Evolutionary conservation across 495 filamentous ascomycete species (phyloP), one percentile per base, ranked within the genome.

Genomic region (Bacidia rubella): DNA sequence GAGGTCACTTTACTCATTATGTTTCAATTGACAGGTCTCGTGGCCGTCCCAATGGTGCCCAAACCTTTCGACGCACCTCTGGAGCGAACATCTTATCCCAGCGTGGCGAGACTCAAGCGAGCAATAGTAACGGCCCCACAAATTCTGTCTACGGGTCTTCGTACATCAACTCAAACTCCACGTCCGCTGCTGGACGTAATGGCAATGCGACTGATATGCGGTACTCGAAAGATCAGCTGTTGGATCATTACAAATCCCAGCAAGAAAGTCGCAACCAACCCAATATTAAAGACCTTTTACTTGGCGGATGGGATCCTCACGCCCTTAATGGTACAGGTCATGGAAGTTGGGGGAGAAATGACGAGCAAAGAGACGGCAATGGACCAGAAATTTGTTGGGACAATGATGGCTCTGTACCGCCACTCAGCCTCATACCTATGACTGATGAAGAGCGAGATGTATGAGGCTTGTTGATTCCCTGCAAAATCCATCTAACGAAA

Each of bases 361-460:
- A 81, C 48, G 86, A 94, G 35, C 67, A 70, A 20, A 77, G 78
- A 55, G 80, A 83, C 27, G 67, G 78, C 51, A 66, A 72, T 62
- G 88, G 81, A 43, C 84, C 80, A 1, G 86, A 90, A 54, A 72
- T 89, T 44, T 97, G 93, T 62, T 98, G 93, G 92, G 90, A 96
- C 60, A 67, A 77, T 50, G 74, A 77, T 42, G 90, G 89, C 27
- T 73, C 72, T 53, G 70, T 83, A 24, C 77, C 79, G 53, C 89
- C 90, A 15, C 68, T 97, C 49, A 78, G 78, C 32, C 62, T 95
- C 49, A 71, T 79, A 60, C 80, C 85, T 48, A 82, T 95, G 81
- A 81, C 80, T 17, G 75, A 85, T 11, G 82, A 87, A 51, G 92
- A 98, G 70, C 84, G 76, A 63, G 84, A 90, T 72, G 87, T 90